Evolutionary conservation across 2,329 filamentous ascomycete species (phyloP).

Genomic region (Ophiostoma sp.): DNA sequence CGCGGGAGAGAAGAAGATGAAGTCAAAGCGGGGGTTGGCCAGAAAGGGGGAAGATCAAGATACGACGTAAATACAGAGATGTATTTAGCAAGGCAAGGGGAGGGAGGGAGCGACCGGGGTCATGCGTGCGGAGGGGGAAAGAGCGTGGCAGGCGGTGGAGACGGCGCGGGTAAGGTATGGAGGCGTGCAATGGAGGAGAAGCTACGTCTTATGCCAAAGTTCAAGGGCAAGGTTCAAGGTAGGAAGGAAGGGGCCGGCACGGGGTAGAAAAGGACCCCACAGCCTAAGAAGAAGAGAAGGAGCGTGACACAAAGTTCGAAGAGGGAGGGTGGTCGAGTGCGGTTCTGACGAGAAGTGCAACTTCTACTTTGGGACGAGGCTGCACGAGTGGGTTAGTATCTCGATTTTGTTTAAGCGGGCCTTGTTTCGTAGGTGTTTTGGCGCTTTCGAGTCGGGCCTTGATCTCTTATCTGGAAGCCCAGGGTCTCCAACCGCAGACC

Average conservation of each 20-base stretch:
- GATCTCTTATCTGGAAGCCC: neutral
- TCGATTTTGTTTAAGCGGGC: constrained; percentile 4
- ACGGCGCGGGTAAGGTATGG: constrained; percentile 14
- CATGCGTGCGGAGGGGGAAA: constrained; percentile 11
- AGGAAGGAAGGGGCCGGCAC: neutral
- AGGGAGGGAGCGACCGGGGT: neutral
- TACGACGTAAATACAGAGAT: neutral
- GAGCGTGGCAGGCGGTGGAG: constrained; percentile 15
- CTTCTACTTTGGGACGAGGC: constrained; percentile 14
- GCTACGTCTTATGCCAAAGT: neutral
- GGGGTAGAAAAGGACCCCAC: neutral
- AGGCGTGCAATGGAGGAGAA: constrained; percentile 8
- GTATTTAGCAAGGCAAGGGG: constrained; percentile 17
- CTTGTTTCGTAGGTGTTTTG: neutral
- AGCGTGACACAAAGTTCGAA: neutral
- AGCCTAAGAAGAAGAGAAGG: neutral
- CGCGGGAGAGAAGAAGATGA: neutral
- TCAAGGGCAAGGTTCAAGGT: neutral
- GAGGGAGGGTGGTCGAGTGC: neutral
- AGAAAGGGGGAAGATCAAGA: neutral
- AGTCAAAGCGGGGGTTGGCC: neutral
- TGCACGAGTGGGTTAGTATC: constrained; percentile 2
- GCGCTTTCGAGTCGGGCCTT: neutral
- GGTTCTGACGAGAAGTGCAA: neutral
- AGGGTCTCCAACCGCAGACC: neutral